phyloP scores from a whole-genome alignment of 768 basidiomycete species.

The Postia placenta region DNA sequence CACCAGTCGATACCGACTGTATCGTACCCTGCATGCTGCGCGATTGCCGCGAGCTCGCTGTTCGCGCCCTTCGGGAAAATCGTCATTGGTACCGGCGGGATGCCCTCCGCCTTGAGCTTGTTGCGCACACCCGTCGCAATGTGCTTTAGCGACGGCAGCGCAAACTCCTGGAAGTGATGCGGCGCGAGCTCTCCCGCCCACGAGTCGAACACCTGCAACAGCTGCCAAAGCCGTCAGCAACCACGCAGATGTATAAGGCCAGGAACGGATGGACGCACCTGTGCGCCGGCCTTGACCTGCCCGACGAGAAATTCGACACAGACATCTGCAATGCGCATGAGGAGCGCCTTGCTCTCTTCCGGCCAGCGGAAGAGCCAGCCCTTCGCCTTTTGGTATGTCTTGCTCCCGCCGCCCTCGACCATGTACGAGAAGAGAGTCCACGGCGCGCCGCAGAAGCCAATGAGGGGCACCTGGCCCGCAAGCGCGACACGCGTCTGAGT shows the following conservation, averaged over 20 bases:
- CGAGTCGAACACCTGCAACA: slow-evolving; percentile 96
- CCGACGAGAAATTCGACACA: slow-evolving; percentile 89
- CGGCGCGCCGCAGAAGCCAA: slow-evolving; percentile 95
- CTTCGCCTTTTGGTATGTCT: slow-evolving; percentile 87
- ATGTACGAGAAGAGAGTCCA: slow-evolving; percentile 99
- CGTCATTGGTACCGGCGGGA: slow-evolving; percentile 72
- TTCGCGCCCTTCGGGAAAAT: slow-evolving; percentile 96
- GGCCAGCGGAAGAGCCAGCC: slow-evolving; percentile 93
- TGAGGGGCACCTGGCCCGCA: slow-evolving; percentile 86
- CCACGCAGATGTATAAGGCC: background rate
- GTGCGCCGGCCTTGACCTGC: slow-evolving; percentile 92
- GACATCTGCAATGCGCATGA: slow-evolving; percentile 78
- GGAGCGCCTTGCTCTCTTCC: slow-evolving; percentile 70
- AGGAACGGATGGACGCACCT: slow-evolving; percentile 49
- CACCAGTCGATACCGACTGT: slow-evolving; percentile 91
- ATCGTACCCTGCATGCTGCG: slow-evolving; percentile 71
- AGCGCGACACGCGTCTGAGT: slow-evolving; percentile 76
- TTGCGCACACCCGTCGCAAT: slow-evolving; percentile 67
- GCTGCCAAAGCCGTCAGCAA: slow-evolving; percentile 35
- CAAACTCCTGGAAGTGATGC: slow-evolving; percentile 78
- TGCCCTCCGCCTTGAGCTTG: slow-evolving; percentile 44
- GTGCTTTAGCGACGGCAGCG: slow-evolving; percentile 69
- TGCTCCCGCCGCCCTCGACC: slow-evolving; percentile 94
- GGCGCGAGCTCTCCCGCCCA: slow-evolving; percentile 92
- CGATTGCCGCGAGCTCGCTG: slow-evolving; percentile 53